A percentile compares a stretch with the other conserved stretches of the same genome.
These are phyloP conservation scores for Alternaria ventricosa DNA, from an alignment of 2,329 filamentous ascomycete species.

Conservation along the genomic window DNA sequence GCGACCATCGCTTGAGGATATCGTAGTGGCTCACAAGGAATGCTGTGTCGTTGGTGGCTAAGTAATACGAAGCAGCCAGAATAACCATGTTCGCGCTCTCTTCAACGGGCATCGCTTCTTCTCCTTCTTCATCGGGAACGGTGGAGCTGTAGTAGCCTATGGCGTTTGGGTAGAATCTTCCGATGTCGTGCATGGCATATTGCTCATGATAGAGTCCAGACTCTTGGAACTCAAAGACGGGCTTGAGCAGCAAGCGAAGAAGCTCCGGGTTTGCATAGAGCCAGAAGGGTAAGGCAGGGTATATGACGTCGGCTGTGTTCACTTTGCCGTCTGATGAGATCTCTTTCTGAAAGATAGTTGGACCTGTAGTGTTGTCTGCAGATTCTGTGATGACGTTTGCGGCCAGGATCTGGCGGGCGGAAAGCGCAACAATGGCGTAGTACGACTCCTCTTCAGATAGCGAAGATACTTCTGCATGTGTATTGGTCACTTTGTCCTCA, in stretches of 20 bases:
- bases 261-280: constrained; percentile 3
- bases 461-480: background rate
- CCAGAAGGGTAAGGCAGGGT: background rate
- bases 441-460: background rate
- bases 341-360: background rate
- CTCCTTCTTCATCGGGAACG: background rate
- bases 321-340: background rate
- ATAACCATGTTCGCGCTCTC: background rate
- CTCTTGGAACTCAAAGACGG: background rate
- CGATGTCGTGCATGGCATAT: constrained; percentile 1
- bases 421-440: background rate
- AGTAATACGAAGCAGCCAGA: background rate
- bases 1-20: background rate
- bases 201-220: background rate
- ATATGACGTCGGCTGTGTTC: background rate
- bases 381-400: background rate
- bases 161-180: background rate
- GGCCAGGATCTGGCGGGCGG: background rate
- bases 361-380: background rate
- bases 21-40: background rate
- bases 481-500: background rate
- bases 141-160: background rate
- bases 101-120: background rate
- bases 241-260: background rate
- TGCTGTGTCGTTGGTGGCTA: background rate